phyloP scores from a whole-genome alignment of 2,329 filamentous ascomycete genomes.

The Phialophora chinensis region DNA sequence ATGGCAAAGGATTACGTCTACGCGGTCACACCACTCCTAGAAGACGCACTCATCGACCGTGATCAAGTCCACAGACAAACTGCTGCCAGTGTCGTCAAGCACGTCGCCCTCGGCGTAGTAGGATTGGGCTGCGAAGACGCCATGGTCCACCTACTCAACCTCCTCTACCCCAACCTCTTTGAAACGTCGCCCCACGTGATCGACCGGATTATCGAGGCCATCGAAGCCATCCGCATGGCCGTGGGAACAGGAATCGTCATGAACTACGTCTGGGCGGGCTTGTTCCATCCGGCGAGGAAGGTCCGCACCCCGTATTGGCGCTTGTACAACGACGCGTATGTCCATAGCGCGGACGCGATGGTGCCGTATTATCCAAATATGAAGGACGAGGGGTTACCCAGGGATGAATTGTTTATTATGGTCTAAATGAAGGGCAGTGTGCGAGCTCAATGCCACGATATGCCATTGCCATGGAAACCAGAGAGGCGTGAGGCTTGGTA shows the following conservation, averaged over 20 bases:
- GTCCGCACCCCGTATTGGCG: slow-evolving; percentile 95
- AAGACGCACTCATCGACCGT: slow-evolving; percentile 95
- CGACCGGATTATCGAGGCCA: slow-evolving; percentile 94
- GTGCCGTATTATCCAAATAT: slow-evolving; percentile 93
- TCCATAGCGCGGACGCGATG: slow-evolving; percentile 90
- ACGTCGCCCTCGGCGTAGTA: slow-evolving; percentile 96
- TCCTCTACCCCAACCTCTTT: slow-evolving; percentile 95
- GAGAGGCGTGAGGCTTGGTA: too few relatives aligned
- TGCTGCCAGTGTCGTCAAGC: slow-evolving; percentile 94
- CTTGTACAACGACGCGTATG: slow-evolving; percentile 95
- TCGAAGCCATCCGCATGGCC: slow-evolving; percentile 92
- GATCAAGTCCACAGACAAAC: slow-evolving; percentile 98
- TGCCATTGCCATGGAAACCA: too few relatives aligned
- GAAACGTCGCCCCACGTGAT: slow-evolving; percentile 98
- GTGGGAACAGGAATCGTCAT: slow-evolving; percentile 90
- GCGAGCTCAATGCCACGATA: neutral
- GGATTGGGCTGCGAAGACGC: slow-evolving; percentile 97
- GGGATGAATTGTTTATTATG: slow-evolving; percentile 82
- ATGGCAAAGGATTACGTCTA: slow-evolving; percentile 99
- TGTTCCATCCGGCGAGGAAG: slow-evolving; percentile 96
- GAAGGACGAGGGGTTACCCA: slow-evolving; percentile 77
- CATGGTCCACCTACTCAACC: slow-evolving; percentile 95
- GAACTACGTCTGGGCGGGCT: slow-evolving; percentile 97
- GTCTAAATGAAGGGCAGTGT: slow-evolving; percentile 48
- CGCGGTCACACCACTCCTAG: slow-evolving; percentile 90